A percentile compares a stretch with the other conserved stretches of the same genome.
Conservation (phyloP, 2,329 filamentous ascomycete genomes). For the Talaromyces sp. region DNA sequence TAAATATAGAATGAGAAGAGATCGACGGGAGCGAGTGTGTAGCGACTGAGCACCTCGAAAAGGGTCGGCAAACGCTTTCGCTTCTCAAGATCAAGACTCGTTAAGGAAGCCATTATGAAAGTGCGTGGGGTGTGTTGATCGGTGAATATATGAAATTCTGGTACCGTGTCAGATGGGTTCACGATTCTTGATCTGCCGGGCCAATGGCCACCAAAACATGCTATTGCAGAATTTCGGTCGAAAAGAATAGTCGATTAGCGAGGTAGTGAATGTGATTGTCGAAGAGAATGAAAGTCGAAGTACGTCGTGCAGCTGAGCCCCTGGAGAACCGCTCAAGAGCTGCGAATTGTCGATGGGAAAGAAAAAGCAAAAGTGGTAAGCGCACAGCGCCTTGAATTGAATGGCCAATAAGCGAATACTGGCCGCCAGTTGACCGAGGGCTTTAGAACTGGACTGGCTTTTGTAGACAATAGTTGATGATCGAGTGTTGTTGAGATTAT, state of each 20-base stretch:
- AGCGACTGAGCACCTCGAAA: constrained; percentile 89
- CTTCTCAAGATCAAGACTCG: constrained; percentile 16
- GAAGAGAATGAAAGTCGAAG: not conserved
- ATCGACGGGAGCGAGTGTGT: constrained; percentile 92
- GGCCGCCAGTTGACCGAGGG: not conserved
- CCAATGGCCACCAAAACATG: not conserved
- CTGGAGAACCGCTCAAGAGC: not conserved
- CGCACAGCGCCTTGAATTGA: constrained; percentile 7
- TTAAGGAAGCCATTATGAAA: constrained; percentile 10
- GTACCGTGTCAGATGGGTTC: not conserved
- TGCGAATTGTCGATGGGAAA: not conserved
- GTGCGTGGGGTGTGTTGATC: not conserved
- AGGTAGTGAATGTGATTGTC: not conserved
- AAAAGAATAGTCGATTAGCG: not conserved
- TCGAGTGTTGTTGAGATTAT: constrained; percentile 3
- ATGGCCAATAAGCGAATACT: not conserved
- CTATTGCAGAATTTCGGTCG: not conserved
- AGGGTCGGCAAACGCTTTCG: constrained; percentile 88
- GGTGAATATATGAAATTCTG: not conserved
- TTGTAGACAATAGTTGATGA: not conserved
- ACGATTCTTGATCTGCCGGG: not conserved
- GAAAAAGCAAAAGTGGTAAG: not conserved
- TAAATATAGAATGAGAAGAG: constrained; percentile 99
- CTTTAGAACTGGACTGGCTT: not conserved
- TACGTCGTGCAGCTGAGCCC: not conserved